phyloP scores from a whole-genome alignment of 83 land plant genomes.

The Picea abies region DNA sequence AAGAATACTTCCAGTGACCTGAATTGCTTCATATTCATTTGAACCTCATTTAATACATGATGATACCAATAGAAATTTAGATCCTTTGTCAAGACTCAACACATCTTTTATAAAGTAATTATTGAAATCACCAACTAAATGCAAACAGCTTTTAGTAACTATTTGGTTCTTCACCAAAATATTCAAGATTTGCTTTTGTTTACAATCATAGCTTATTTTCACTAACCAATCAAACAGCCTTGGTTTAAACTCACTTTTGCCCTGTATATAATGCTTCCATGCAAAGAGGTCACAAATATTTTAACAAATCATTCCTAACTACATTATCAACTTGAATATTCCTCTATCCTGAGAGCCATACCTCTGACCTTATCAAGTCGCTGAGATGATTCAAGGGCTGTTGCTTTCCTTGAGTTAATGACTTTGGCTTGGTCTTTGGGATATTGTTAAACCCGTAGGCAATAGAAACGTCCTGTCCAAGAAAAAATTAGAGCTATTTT shows the following conservation, averaged over 20 bases:
- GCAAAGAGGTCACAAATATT: background rate
- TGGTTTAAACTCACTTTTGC: background rate
- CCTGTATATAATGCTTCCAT: background rate
- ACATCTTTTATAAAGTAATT: too few relatives aligned
- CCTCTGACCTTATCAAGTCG: conserved; percentile 83
- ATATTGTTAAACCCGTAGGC: conserved; percentile 92
- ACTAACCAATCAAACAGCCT: background rate
- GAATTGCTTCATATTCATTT: too few relatives aligned
- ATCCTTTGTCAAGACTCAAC: too few relatives aligned
- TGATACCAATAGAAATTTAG: too few relatives aligned
- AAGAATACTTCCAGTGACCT: too few relatives aligned
- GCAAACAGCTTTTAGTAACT: too few relatives aligned
- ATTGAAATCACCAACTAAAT: too few relatives aligned
- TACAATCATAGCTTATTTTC: background rate
- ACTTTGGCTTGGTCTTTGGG: conserved; percentile 55
- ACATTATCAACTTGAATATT: background rate
- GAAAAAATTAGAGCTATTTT: background rate
- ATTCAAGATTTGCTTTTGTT: too few relatives aligned
- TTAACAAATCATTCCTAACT: background rate
- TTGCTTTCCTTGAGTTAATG: conserved; percentile 63
- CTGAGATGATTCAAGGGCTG: conserved; percentile 70
- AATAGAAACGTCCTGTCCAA: conserved; percentile 89
- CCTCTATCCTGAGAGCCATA: conserved; percentile 20
- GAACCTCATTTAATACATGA: too few relatives aligned
- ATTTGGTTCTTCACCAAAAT: too few relatives aligned